A percentile compares a stretch with the other conserved stretches of the same genome.
These are phyloP conservation scores for Sugiyamaella chiloensis DNA, from an alignment of 805 yeast species.

Conservation along the genomic window DNA sequence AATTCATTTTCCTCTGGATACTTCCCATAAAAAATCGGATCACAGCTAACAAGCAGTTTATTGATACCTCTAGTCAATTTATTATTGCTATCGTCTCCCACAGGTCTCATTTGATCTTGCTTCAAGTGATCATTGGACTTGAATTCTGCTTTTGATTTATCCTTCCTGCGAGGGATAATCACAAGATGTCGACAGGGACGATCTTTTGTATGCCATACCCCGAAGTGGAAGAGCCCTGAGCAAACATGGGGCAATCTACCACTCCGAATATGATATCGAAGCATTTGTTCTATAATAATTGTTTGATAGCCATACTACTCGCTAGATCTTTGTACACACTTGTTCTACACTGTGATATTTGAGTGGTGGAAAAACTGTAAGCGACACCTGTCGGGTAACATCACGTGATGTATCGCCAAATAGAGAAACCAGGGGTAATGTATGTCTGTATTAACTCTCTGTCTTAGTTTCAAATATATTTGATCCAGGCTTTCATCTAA, in stretches of 20 bases:
- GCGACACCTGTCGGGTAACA: too few species aligned
- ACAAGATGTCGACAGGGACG: background rate
- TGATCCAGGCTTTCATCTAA: too few species aligned
- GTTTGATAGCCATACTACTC: too few species aligned
- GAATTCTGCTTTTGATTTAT: background rate
- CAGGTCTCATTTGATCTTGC: too few species aligned
- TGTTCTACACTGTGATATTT: too few species aligned
- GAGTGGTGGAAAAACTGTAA: too few species aligned
- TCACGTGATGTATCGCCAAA: too few species aligned
- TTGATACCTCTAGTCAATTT: background rate
- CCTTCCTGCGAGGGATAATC: background rate
- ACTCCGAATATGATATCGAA: conserved; percentile 1
- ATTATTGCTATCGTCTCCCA: too few species aligned
- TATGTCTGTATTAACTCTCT: too few species aligned
- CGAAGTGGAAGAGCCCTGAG: background rate
- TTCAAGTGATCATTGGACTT: background rate
- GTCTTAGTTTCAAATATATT: too few species aligned
- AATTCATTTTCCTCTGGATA: background rate
- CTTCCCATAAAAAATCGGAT: background rate
- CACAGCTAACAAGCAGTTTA: background rate
- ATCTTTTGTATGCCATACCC: background rate
- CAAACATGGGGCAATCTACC: background rate
- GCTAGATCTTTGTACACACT: too few species aligned
- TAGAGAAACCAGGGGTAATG: too few species aligned
- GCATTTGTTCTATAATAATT: background rate